These are phyloP conservation scores for Tephrocybe rancida DNA, from an alignment of 768 basidiomycete species.

Conservation along the genomic window DNA sequence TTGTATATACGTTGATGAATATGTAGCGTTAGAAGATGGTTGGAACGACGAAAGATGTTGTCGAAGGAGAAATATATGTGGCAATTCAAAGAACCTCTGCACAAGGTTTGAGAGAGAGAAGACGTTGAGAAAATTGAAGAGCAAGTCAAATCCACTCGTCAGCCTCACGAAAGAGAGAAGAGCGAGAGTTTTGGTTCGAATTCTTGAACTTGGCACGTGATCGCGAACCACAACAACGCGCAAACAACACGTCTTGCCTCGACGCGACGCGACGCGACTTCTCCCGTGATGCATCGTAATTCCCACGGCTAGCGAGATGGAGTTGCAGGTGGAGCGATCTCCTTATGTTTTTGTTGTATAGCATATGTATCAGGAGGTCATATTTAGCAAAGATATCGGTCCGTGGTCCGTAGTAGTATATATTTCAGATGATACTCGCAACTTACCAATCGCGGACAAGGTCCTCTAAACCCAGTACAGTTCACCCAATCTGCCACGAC, in stretches of 20 bases:
- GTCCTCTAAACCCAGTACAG: background rate
- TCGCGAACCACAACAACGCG: slow-evolving; percentile 23
- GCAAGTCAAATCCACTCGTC: slow-evolving; percentile 34
- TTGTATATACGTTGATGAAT: slow-evolving; percentile 33
- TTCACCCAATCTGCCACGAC: background rate
- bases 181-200: slow-evolving; percentile 23
- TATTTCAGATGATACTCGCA: background rate
- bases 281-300: slow-evolving; percentile 17
- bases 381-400: background rate
- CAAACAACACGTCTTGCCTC: slow-evolving; percentile 36
- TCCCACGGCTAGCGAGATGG: slow-evolving; percentile 5
- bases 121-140: slow-evolving; percentile 25
- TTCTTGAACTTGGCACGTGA: slow-evolving; percentile 37
- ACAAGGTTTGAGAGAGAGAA: slow-evolving; percentile 18
- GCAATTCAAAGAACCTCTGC: slow-evolving; percentile 17
- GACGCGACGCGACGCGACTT: slow-evolving; percentile 29
- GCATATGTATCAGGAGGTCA: too few relatives aligned
- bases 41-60: slow-evolving; percentile 21
- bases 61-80: slow-evolving; percentile 32
- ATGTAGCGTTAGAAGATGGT: slow-evolving; percentile 26
- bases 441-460: slow-evolving; percentile 9
- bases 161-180: slow-evolving; percentile 37
- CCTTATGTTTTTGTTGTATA: background rate
- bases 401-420: background rate
- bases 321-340: too few relatives aligned